Percentiles rank a stretch among this genome's conserved stretches.
Conservation (phyloP, 768 basidiomycete genomes). For the Pleurotus giganteus region DNA sequence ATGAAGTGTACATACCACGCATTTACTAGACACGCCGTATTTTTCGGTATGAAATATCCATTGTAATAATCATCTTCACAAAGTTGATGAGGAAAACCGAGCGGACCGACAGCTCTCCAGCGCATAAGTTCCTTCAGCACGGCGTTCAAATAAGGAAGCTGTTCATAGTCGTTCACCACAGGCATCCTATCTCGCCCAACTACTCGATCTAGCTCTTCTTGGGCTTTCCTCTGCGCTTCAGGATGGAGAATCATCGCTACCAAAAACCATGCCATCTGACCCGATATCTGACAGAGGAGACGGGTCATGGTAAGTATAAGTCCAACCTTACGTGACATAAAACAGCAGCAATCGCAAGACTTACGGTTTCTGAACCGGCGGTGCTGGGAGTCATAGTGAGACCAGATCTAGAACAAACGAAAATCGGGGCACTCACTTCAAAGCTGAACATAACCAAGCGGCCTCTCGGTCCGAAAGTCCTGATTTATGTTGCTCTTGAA, state of each 20-base stretch:
- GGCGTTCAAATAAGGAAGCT: conserved; percentile 6
- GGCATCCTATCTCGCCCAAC: conserved; percentile 8
- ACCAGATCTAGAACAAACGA: not conserved
- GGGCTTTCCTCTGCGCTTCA: conserved; percentile 2
- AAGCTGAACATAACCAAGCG: conserved; percentile 13
- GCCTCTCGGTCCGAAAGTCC: conserved; percentile 7
- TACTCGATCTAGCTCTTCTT: conserved; percentile 12
- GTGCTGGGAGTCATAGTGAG: conserved; percentile 9
- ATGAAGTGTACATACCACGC: not conserved
- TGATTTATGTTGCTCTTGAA: conserved; percentile 8
- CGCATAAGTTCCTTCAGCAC: conserved; percentile 10
- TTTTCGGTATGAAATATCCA: conserved; percentile 6
- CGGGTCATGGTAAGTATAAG: not conserved
- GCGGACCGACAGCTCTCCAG: conserved; percentile 6
- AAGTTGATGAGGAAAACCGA: conserved; percentile 9
- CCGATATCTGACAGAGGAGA: too few relatives aligned
- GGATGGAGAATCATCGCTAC: conserved; percentile 9
- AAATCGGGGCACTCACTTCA: conserved; percentile 13
- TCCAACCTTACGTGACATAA: not conserved
- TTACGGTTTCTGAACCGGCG: conserved; percentile 20
- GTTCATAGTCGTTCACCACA: not conserved
- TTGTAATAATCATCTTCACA: conserved; percentile 8
- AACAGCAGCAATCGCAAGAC: conserved; percentile 3
- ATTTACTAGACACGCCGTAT: conserved; percentile 4
- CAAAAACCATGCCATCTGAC: not conserved